Conservation (phyloP, 306 rosid genomes). For the Glycine latifolia region DNA sequence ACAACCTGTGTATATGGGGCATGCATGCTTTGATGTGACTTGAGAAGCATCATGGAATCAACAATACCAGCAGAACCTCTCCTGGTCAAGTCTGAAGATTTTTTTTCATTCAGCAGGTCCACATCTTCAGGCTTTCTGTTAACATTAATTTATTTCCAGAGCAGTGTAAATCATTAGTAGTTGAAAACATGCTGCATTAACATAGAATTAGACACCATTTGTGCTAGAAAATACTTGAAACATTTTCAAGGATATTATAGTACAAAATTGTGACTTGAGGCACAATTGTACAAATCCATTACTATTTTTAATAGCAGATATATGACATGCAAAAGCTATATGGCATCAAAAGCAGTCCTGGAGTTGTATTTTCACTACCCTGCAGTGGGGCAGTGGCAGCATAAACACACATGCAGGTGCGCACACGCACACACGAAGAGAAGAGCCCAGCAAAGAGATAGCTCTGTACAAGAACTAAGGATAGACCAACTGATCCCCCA, state of each 20-base stretch:
- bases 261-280: constrained; percentile 9
- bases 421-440: not conserved
- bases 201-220: constrained; percentile 37
- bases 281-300: constrained; percentile 36
- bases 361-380: not conserved
- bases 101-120: constrained; percentile 50
- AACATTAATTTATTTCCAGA: constrained; percentile 44
- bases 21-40: constrained; percentile 85
- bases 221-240: constrained; percentile 29
- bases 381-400: not conserved
- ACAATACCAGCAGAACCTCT: constrained; percentile 86
- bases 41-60: constrained; percentile 83
- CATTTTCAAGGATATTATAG: constrained; percentile 25
- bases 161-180: constrained; percentile 52
- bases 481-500: not conserved
- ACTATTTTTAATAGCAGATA: constrained; percentile 32
- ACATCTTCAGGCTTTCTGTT: constrained; percentile 58
- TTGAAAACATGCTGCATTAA: constrained; percentile 56
- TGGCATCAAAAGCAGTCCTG: not conserved
- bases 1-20: constrained; percentile 92
- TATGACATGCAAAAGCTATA: constrained; percentile 15
- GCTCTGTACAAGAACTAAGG: not conserved
- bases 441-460: not conserved
- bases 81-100: constrained; percentile 60
- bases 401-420: too few relatives aligned